These are phyloP conservation scores for Hygrophila difformis DNA, from an alignment of 257 asterid genomes.

Conservation along the genomic window DNA sequence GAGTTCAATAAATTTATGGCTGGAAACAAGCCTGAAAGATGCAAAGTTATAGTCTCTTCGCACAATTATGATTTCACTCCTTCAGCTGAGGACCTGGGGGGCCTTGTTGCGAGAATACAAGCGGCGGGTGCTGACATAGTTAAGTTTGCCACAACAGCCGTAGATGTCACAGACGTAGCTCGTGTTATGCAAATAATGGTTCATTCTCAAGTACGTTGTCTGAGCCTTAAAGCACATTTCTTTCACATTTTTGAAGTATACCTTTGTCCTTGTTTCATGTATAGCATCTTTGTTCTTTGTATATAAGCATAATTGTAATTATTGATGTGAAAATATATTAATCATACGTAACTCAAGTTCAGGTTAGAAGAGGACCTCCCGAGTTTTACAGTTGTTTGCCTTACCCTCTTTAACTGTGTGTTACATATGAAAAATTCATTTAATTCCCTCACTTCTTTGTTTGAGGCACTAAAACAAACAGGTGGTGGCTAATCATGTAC, in stretches of 20 bases:
- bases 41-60: constrained; percentile 85
- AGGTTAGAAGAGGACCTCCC: constrained; percentile 1
- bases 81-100: constrained; percentile 70
- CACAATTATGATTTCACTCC: constrained; percentile 87
- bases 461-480: not conserved
- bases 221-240: constrained; percentile 8
- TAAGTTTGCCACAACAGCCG: constrained; percentile 89
- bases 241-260: not conserved
- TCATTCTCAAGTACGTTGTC: constrained; percentile 80
- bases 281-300: too few species aligned
- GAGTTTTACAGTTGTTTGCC: not conserved
- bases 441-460: constrained; percentile 1
- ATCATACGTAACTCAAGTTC: constrained; percentile 1
- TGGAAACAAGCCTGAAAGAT: constrained; percentile 59
- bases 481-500: not conserved
- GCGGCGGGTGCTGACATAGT: constrained; percentile 96
- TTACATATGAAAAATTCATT: too few species aligned
- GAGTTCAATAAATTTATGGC: constrained; percentile 51
- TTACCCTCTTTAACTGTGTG: not conserved
- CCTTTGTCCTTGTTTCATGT: not conserved
- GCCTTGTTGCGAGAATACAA: constrained; percentile 90
- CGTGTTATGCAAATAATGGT: constrained; percentile 82
- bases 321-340: too few species aligned
- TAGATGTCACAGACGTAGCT: constrained; percentile 79
- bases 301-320: too few species aligned